Conservation (phyloP, 164 flowering plant genomes). For the Stephania yunnanensis region DNA sequence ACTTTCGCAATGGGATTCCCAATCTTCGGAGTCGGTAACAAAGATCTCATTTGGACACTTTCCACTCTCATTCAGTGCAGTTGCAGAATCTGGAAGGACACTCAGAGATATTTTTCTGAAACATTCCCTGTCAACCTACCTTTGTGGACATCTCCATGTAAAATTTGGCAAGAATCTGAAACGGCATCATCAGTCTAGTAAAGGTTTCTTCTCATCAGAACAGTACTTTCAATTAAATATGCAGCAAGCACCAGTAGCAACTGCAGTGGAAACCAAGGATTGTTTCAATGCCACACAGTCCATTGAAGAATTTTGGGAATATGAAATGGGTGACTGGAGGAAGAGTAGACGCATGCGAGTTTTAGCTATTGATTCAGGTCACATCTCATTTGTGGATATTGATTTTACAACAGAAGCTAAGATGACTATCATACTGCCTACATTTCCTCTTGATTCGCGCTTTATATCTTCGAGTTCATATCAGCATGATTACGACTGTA, state of each 20-base stretch:
- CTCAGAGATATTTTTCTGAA: slow-evolving; percentile 66
- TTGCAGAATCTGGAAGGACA: slow-evolving; percentile 55
- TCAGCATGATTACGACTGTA: slow-evolving; percentile 33
- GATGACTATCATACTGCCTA: slow-evolving; percentile 62
- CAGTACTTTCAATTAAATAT: slow-evolving; percentile 53
- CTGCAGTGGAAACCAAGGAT: slow-evolving; percentile 12
- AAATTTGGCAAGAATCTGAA: slow-evolving; percentile 80
- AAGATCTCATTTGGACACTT: slow-evolving; percentile 92
- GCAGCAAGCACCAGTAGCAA: slow-evolving; percentile 31
- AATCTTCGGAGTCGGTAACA: slow-evolving; percentile 39
- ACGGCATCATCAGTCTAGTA: slow-evolving; percentile 48
- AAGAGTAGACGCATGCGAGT: slow-evolving; percentile 74
- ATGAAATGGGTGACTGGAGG: slow-evolving; percentile 99
- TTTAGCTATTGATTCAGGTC: slow-evolving; percentile 76
- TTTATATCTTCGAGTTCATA: slow-evolving; percentile 44
- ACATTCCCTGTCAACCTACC: slow-evolving; percentile 72
- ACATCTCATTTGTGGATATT: slow-evolving; percentile 67
- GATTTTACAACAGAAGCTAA: slow-evolving; percentile 48
- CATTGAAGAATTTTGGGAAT: slow-evolving; percentile 79
- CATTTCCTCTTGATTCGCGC: slow-evolving; percentile 85
- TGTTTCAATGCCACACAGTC: slow-evolving; percentile 36
- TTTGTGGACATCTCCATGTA: slow-evolving; percentile 95
- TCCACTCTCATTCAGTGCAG: slow-evolving; percentile 83
- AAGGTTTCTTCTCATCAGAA: slow-evolving; percentile 17
- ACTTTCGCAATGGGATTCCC: slow-evolving; percentile 76